Evolutionary conservation across 257 asterid species (phyloP).

Genomic region (Echites panduratus): DNA sequence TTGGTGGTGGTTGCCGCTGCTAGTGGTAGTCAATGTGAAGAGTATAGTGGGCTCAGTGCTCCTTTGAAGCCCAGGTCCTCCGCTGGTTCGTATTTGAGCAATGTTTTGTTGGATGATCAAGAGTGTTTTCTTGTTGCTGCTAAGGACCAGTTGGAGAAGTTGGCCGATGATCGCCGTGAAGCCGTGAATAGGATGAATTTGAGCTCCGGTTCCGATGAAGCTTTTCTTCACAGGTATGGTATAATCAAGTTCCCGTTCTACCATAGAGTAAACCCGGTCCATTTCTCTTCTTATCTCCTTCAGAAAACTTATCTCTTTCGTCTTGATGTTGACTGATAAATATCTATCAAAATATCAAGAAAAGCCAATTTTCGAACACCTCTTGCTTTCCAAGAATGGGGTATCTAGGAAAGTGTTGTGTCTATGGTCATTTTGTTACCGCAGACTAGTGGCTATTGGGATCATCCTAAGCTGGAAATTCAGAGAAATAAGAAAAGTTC

Average conservation of each 20-base stretch:
- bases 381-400: not conserved
- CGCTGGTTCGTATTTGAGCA: constrained; percentile 52
- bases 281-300: not conserved
- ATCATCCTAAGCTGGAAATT: too few species aligned
- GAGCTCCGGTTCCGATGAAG: constrained; percentile 65
- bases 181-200: constrained; percentile 52
- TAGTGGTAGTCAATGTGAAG: constrained; percentile 35
- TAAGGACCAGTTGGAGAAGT: constrained; percentile 45
- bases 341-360: not conserved
- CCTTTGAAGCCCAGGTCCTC: constrained; percentile 71
- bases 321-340: not conserved
- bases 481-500: too few species aligned
- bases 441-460: too few species aligned
- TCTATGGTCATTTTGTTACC: too few species aligned
- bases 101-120: constrained; percentile 56
- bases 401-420: not conserved
- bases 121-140: constrained; percentile 44
- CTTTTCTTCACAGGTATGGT: constrained; percentile 86
- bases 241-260: not conserved
- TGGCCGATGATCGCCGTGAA: constrained; percentile 45
- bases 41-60: constrained; percentile 49
- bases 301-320: not conserved
- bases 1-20: constrained; percentile 28
- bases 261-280: not conserved
- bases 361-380: not conserved